Base-by-base conservation (phyloP, 2,329 filamentous ascomycete species). In the Conoideocrella luteorostrata region DNA sequence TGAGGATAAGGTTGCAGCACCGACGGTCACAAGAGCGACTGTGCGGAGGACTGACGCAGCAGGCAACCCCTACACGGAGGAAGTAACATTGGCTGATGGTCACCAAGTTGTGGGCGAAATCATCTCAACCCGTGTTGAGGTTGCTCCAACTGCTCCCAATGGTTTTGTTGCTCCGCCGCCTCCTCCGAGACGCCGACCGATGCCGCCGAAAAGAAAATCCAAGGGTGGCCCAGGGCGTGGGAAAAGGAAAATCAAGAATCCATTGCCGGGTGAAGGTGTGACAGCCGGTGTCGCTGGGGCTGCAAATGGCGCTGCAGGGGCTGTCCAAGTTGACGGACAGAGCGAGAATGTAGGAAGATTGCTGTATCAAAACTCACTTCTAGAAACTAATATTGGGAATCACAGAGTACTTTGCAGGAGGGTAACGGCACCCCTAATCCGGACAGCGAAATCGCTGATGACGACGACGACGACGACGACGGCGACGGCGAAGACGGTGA, bases 41-140 rank as follows among this genome's bases (percentile, higher is more conserved):
- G 86, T 96, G 42, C 80, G 86, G 54, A 82, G 84, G 52, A 70
- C 84, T 10, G 88, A 95, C 58, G 82, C 84, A 4, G 79, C 80
- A 1, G 90, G 90, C 20, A 91, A 91, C 54, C 76, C 87, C 9
- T 88, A 86, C 48, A 82, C 91, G 2, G 88, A 93, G 61, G 88
- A 94, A 56, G 81, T 93, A 7, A 85, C 88, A 17, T 75, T 95
- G 4, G 78, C 81, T 5, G 86, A 91, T 45, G 89, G 88, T 1
- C 86, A 93, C 59, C 70, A 72, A 5, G 76, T 95, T 1, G 86
- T 91, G 50, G 88, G 88, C 45, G 89, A 95, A 59, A 82, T 95
- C 40, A 78, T 88, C 46, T 73, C 77, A 0, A 79, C 75, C 2
- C 72, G 72, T 6, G 67, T 79, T 13, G 70, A 80, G 28, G 64